Evolutionary conservation across 2,329 filamentous ascomycete genomes (phyloP).

Genomic region (Beauveria rudraprayagi): DNA sequence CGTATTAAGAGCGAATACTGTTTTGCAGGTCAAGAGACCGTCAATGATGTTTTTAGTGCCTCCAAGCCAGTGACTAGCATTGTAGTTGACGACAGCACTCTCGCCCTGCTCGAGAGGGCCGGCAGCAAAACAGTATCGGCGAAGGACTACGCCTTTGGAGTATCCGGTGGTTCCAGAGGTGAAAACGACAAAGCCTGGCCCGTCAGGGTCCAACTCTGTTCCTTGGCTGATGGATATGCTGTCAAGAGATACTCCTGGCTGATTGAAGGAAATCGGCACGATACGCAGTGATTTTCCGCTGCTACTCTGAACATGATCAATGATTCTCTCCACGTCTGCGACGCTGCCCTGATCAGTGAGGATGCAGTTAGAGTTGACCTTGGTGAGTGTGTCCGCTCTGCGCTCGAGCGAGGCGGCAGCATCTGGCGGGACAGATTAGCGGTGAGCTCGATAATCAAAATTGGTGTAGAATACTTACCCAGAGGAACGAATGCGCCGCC

Average conservation of each 20-base stretch:
- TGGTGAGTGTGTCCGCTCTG: constrained; percentile 12
- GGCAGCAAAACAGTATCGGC: constrained; percentile 6
- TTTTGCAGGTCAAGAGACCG: constrained; percentile 13
- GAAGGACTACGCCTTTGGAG: constrained; percentile 67
- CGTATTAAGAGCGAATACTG: constrained; percentile 13
- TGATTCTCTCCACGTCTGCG: not conserved
- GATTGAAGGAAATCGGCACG: not conserved
- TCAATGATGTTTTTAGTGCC: constrained; percentile 11
- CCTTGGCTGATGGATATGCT: constrained; percentile 11
- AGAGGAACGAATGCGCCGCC: constrained; percentile 15
- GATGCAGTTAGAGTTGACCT: constrained; percentile 10
- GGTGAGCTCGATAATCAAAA: not conserved
- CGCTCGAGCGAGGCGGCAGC: constrained; percentile 9
- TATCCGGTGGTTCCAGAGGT: constrained; percentile 71
- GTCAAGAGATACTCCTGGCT: not conserved
- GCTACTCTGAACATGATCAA: not conserved
- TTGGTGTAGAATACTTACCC: not conserved
- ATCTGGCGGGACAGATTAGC: not conserved
- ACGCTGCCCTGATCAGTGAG: constrained; percentile 6
- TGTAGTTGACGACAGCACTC: constrained; percentile 12
- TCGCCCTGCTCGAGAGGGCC: not conserved
- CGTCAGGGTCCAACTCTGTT: constrained; percentile 5
- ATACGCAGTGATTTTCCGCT: not conserved
- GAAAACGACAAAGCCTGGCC: constrained; percentile 18
- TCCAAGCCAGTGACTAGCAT: constrained; percentile 17